Percentiles rank a stretch among this genome's conserved stretches.
These are phyloP conservation scores for Teratosphaeria nubilosa DNA, from an alignment of 2,329 filamentous ascomycete genomes.

Conservation along the genomic window DNA sequence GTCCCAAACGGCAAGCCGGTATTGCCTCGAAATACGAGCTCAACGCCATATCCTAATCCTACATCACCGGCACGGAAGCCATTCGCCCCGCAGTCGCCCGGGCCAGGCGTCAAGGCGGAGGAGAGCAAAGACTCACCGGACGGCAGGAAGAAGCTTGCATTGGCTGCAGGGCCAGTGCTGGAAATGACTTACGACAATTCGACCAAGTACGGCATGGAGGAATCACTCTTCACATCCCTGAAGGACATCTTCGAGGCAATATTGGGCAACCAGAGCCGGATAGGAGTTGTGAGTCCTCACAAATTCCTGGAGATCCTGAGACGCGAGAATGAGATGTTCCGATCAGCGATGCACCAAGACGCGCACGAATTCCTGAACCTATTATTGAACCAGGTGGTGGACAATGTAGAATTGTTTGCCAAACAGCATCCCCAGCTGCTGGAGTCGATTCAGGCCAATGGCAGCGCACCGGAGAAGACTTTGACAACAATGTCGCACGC, in stretches of 20 bases:
- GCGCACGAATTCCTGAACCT: conserved; percentile 95
- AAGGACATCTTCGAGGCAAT: conserved; percentile 95
- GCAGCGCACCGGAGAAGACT: conserved; percentile 13
- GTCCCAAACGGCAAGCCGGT: conserved; percentile 15
- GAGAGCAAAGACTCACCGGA: conserved; percentile 92
- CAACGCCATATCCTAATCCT: conserved; percentile 26
- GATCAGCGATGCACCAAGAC: conserved; percentile 94
- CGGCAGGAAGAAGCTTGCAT: conserved; percentile 94
- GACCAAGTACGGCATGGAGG: conserved; percentile 77
- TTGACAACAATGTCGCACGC: conserved; percentile 12
- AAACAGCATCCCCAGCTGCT: conserved; percentile 44
- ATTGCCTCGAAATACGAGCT: conserved; percentile 27
- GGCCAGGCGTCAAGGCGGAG: conserved; percentile 59
- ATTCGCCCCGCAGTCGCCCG: conserved; percentile 45
- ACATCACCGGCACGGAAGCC: conserved; percentile 34
- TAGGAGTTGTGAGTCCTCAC: conserved; percentile 82
- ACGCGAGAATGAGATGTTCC: conserved; percentile 93
- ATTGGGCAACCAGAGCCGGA: conserved; percentile 68
- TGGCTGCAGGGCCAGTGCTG: conserved; percentile 76
- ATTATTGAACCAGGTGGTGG: conserved; percentile 88
- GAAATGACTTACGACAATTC: conserved; percentile 76
- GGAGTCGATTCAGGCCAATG: conserved; percentile 14
- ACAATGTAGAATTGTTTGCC: conserved; percentile 84
- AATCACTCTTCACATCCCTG: conserved; percentile 85
- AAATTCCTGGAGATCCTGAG: conserved; percentile 90